Conservation (phyloP, 768 basidiomycete species). For the Leccinum broughii region DNA sequence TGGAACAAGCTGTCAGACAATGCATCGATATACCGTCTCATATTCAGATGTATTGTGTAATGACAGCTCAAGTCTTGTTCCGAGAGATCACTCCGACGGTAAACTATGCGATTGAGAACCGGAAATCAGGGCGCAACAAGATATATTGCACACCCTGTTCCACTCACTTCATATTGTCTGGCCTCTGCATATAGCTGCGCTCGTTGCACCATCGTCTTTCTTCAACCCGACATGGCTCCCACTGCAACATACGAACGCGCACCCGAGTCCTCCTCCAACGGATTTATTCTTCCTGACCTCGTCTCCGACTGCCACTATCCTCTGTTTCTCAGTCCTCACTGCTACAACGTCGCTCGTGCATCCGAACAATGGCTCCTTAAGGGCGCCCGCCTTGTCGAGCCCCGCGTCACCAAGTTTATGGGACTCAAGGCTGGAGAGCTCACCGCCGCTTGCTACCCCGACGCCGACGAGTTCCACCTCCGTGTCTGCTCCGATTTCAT, state of each 20-base stretch:
- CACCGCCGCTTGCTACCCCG: slow-evolving; percentile 63
- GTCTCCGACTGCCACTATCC: slow-evolving; percentile 41
- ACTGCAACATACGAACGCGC: slow-evolving; percentile 22
- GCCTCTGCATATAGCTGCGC: background rate
- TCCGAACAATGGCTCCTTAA: slow-evolving; percentile 39
- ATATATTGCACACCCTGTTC: slow-evolving; percentile 13
- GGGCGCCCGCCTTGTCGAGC: slow-evolving; percentile 31
- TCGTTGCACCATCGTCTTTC: background rate
- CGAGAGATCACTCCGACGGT: background rate
- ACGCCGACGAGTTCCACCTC: slow-evolving; percentile 54
- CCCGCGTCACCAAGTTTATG: slow-evolving; percentile 41
- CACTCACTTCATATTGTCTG: slow-evolving; percentile 14
- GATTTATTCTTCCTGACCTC: slow-evolving; percentile 43
- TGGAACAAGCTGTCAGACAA: background rate
- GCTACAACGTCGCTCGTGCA: slow-evolving; percentile 36
- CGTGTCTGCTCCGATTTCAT: slow-evolving; percentile 70
- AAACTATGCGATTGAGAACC: background rate
- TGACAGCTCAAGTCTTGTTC: slow-evolving; percentile 4
- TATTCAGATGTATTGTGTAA: slow-evolving; percentile 1
- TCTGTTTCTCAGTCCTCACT: slow-evolving; percentile 34
- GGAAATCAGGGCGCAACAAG: background rate
- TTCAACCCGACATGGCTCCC: slow-evolving; percentile 24
- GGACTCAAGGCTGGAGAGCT: slow-evolving; percentile 68
- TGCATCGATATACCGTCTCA: background rate
- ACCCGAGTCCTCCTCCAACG: slow-evolving; percentile 11